phyloP scores from a whole-genome alignment of 2,329 filamentous ascomycete species.

The Raffaelea arxii region DNA sequence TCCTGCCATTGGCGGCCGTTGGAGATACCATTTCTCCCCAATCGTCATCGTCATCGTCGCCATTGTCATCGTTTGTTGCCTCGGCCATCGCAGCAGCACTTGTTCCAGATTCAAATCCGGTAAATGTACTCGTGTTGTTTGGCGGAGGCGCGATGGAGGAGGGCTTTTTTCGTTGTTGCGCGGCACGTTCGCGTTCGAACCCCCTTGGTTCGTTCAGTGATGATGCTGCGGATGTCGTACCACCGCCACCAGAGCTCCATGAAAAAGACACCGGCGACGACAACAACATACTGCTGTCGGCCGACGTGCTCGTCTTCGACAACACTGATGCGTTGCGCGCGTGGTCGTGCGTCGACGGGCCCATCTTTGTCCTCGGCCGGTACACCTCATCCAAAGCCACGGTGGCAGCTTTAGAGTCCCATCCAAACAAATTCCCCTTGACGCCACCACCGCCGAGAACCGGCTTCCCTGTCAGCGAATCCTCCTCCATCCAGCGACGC shows the following conservation, averaged over 20 bases:
- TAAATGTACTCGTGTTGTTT: too few species aligned
- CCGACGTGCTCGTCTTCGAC: background rate
- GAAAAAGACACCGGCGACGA: background rate
- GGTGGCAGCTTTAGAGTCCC: conserved; percentile 44
- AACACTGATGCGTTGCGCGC: background rate
- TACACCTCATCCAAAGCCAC: conserved; percentile 39
- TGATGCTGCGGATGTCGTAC: too few species aligned
- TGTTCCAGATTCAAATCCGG: too few species aligned
- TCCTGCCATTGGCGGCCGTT: conserved; percentile 13
- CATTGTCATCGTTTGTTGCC: background rate
- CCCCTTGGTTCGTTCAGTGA: too few species aligned
- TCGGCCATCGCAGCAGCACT: too few species aligned
- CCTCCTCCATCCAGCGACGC: conserved; percentile 57
- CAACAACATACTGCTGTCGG: conserved; percentile 1
- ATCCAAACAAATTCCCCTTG: conserved; percentile 47
- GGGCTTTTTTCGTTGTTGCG: too few species aligned
- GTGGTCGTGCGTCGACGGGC: too few species aligned
- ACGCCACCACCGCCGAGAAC: conserved; percentile 29
- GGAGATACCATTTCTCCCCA: conserved; percentile 52
- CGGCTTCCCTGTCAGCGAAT: conserved; percentile 43
- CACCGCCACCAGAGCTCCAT: too few species aligned
- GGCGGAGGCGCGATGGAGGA: too few species aligned
- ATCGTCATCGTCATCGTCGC: conserved; percentile 41
- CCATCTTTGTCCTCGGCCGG: conserved; percentile 23
- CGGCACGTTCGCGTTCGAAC: too few species aligned